Conservation (phyloP, 2,329 filamentous ascomycete species). For the Ilyonectria destructans region DNA sequence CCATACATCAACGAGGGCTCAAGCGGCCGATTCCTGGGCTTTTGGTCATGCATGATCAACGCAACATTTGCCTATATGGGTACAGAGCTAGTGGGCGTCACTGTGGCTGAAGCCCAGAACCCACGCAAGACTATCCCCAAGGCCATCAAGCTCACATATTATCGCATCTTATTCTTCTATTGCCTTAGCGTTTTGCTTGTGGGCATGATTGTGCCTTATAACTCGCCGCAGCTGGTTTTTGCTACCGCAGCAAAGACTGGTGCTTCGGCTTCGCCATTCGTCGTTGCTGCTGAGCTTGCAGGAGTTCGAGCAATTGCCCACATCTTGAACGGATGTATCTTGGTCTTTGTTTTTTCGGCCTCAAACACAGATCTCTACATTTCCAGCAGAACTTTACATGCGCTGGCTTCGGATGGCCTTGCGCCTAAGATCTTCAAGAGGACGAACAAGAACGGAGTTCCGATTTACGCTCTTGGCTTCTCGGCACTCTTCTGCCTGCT, state of each 20-base stretch:
- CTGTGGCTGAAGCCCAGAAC: conserved; percentile 85
- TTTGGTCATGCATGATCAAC: conserved; percentile 83
- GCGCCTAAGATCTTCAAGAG: conserved; percentile 80
- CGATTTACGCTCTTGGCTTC: conserved; percentile 75
- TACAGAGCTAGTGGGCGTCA: conserved; percentile 84
- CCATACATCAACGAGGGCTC: conserved; percentile 47
- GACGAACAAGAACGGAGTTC: conserved; percentile 81
- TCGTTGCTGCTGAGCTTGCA: conserved; percentile 79
- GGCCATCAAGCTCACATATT: conserved; percentile 86
- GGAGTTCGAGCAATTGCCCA: conserved; percentile 75
- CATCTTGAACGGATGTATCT: conserved; percentile 82
- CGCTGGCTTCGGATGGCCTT: conserved; percentile 79
- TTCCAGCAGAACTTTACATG: conserved; percentile 80
- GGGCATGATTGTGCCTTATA: conserved; percentile 83
- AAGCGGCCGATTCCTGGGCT: conserved; percentile 70
- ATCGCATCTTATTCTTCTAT: conserved; percentile 87
- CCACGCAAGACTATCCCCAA: conserved; percentile 82
- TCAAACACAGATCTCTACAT: conserved; percentile 86
- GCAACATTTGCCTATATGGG: conserved; percentile 86
- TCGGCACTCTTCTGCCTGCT: conserved; percentile 75
- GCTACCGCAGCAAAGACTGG: conserved; percentile 61
- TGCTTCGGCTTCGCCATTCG: conserved; percentile 77
- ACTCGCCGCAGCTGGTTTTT: conserved; percentile 73
- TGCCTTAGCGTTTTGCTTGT: conserved; percentile 80
- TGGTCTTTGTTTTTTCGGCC: conserved; percentile 85